These are phyloP conservation scores for Boletales sp. DNA, from an alignment of 768 basidiomycete genomes.

Conservation along the genomic window DNA sequence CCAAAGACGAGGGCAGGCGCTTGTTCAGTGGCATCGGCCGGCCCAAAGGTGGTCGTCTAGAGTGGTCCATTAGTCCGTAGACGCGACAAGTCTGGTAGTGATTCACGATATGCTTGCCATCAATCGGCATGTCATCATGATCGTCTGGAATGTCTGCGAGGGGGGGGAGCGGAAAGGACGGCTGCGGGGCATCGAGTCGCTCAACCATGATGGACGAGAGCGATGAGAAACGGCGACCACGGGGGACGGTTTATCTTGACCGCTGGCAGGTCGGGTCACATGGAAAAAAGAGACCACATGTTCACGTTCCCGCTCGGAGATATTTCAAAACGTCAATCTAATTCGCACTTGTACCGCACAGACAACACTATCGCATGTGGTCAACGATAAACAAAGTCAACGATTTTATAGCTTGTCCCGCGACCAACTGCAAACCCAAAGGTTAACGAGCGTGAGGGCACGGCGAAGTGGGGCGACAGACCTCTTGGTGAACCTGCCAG, in stretches of 20 bases:
- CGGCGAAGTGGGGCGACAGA: too few relatives aligned
- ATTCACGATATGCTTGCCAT: constrained; percentile 34
- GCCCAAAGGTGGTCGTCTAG: constrained; percentile 32
- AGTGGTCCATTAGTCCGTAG: constrained; percentile 4
- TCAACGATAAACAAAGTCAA: too few relatives aligned
- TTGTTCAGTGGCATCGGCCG: too few relatives aligned
- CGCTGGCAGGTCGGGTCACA: too few relatives aligned
- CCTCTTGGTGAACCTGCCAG: constrained; percentile 76
- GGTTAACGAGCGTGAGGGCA: too few relatives aligned
- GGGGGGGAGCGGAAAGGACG: constrained; percentile 36
- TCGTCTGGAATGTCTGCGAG: constrained; percentile 41
- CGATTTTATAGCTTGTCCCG: constrained; percentile 63
- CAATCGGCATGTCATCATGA: constrained; percentile 36
- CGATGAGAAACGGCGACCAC: too few relatives aligned
- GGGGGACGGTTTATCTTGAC: too few relatives aligned
- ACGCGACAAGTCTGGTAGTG: background rate
- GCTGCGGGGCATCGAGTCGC: constrained; percentile 40
- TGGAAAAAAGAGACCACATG: too few relatives aligned
- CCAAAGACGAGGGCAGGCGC: constrained; percentile 62
- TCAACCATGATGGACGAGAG: constrained; percentile 45
- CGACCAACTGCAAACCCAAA: constrained; percentile 52
- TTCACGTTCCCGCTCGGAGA: too few relatives aligned
- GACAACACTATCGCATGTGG: too few relatives aligned
- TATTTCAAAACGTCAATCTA: too few relatives aligned
- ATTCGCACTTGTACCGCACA: too few relatives aligned